Percentiles rank a stretch among this genome's conserved stretches.
Conservation (phyloP, 2,329 filamentous ascomycete species). For the Pezizomycotina sp. region DNA sequence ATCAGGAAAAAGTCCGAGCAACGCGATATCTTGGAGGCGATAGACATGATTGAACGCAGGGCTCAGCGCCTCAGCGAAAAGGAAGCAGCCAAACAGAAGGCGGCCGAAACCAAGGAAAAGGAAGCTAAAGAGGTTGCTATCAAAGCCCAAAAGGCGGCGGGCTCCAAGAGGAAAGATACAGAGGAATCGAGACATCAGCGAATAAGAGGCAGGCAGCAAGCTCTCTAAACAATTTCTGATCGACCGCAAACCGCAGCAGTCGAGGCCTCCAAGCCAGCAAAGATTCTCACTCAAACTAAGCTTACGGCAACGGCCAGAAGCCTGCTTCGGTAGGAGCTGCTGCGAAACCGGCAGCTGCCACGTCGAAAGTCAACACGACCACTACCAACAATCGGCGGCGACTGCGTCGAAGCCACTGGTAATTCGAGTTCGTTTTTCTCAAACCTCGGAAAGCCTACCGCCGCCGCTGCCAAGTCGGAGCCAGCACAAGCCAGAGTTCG, state of each 20-base stretch:
- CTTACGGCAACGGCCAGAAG: too few relatives aligned
- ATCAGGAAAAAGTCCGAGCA: conserved; percentile 14
- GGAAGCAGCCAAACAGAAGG: conserved; percentile 10
- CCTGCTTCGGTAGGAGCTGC: conserved; percentile 2
- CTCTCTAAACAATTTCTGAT: too few relatives aligned
- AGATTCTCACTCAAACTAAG: too few relatives aligned
- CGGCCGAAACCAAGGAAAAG: conserved; percentile 9
- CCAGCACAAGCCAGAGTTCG: conserved; percentile 1
- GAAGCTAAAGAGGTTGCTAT: too few relatives aligned
- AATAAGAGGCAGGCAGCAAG: too few relatives aligned
- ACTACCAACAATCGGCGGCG: conserved; percentile 8
- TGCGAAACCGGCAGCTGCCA: conserved; percentile 4
- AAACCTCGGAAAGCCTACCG: conserved; percentile 13
- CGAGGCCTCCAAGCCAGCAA: too few relatives aligned
- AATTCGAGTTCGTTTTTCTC: conserved; percentile 9
- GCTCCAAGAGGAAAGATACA: too few relatives aligned
- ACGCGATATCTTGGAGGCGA: conserved; percentile 14
- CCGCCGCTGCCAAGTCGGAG: conserved; percentile 10
- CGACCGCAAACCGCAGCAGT: too few relatives aligned
- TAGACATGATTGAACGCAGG: conserved; percentile 9
- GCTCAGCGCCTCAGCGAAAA: conserved; percentile 15
- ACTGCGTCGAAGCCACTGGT: conserved; percentile 1
- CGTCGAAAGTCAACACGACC: conserved; percentile 2
- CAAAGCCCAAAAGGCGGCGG: too few relatives aligned
- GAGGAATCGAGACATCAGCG: too few relatives aligned